Conservation (phyloP, 305 asterid species). For the Plantago rigida region DNA sequence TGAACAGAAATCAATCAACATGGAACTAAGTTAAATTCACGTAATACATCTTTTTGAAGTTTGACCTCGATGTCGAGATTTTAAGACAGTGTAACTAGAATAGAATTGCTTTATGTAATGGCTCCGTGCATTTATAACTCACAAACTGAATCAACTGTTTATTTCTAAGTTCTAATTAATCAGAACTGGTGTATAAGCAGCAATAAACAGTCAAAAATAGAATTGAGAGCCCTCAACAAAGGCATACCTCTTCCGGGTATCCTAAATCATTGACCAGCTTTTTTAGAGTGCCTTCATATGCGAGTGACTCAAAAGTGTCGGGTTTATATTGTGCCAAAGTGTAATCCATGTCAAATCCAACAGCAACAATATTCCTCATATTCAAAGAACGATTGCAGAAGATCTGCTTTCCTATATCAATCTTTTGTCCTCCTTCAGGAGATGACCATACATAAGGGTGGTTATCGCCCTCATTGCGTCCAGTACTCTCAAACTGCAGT, state of each 20-base stretch:
- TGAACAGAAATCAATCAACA: constrained; percentile 18
- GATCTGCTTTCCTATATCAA: constrained; percentile 64
- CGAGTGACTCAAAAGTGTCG: constrained; percentile 83
- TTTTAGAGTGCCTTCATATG: constrained; percentile 79
- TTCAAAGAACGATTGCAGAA: constrained; percentile 88
- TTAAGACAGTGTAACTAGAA: constrained; percentile 12
- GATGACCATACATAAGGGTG: constrained; percentile 62
- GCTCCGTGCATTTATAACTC: background rate
- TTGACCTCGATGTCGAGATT: background rate
- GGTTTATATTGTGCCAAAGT: constrained; percentile 86
- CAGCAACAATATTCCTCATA: constrained; percentile 80
- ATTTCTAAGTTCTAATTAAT: background rate
- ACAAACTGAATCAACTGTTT: background rate
- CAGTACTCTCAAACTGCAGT: constrained; percentile 35
- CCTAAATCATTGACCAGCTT: constrained; percentile 83
- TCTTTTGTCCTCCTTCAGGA: constrained; percentile 57
- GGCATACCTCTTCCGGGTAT: constrained; percentile 70
- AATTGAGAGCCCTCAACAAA: constrained; percentile 15
- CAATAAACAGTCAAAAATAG: background rate
- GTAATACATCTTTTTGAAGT: constrained; percentile 7
- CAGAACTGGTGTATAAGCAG: too few species aligned
- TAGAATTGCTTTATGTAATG: constrained; percentile 1
- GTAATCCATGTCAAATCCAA: constrained; percentile 95
- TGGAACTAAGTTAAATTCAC: background rate
- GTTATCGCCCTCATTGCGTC: constrained; percentile 32